Evolutionary conservation across 2,329 filamentous ascomycete species (phyloP), one percentile per base, ranked within the genome.

Genomic region (Penicillium sp.): DNA sequence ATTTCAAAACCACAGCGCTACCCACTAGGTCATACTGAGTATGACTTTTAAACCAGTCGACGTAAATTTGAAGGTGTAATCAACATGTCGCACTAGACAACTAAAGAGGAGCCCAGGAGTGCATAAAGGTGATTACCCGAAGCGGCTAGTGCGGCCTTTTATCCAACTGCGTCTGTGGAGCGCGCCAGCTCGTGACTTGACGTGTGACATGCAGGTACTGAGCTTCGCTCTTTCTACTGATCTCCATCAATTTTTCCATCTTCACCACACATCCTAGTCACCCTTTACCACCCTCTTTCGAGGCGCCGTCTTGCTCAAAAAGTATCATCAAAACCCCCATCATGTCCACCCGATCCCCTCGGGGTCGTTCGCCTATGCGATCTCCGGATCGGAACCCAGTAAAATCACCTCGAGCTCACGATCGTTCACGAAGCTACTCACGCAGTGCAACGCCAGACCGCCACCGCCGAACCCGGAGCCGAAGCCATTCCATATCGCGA

Each of bases 391-490:
- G 35, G 27, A 58, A 48, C 57, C 58, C 52, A 48, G 49, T 69
- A 18, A 59, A 62, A 38, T 68, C 69, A 32, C 64, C 66, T 43
- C 66, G 63, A 32, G 62, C 61, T 44, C 53, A 54, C 27, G 64
- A 66, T 35, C 61, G 54, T 45, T 61, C 62, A 28, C 58, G 58
- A 46, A 63, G 61, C 45, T 50, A 49, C 36, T 61, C 61, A 24
- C 61, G 59, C 40, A 66, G 61, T 49, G 57, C 59, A 7, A 60
- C 61, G 34, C 53, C 46, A 33, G 57, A 47, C 33, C 59, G 53
- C 39, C 60, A 58, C 8, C 46, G 53, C 35, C 60, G 52, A 34
- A 57, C 56, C 41, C 62, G 52, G 47, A 64, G 59, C 42, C 63
- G 51, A 49, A 65, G 60, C 48, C 50, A 49, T 32, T 67, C 66